Percentiles rank a stretch among this genome's conserved stretches.
These are phyloP conservation scores for Spergularia azorica DNA, from an alignment of 179 eudicot species.

Conservation along the genomic window DNA sequence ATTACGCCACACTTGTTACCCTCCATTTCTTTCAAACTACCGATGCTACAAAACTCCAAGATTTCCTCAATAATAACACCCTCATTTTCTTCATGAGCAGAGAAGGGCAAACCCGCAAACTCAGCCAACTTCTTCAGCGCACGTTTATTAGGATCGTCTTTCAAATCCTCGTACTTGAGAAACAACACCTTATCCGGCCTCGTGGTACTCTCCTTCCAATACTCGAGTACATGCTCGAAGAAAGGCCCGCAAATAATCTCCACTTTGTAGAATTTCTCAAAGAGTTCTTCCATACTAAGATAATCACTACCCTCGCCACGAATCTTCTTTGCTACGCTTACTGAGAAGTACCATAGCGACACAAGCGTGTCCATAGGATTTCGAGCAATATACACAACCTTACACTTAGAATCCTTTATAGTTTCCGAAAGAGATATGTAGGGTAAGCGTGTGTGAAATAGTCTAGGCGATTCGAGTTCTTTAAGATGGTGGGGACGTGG, in stretches of 20 bases:
- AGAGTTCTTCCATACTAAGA: conserved; percentile 8
- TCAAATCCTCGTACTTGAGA: too few species aligned
- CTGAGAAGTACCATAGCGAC: conserved; percentile 15
- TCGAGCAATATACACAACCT: too few species aligned
- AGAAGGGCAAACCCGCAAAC: conserved; percentile 19
- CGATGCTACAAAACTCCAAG: conserved; percentile 14
- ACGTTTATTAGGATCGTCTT: too few species aligned
- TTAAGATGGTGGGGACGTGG: conserved; percentile 7
- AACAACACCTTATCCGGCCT: too few species aligned
- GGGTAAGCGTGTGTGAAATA: conserved; percentile 16
- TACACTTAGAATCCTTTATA: neutral
- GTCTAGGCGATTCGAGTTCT: too few species aligned
- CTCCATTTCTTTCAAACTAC: conserved; percentile 10
- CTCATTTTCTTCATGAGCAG: conserved; percentile 15
- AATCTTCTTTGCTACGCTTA: neutral
- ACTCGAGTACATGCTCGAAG: too few species aligned
- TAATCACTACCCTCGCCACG: neutral
- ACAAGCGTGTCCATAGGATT: too few species aligned
- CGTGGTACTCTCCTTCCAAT: too few species aligned
- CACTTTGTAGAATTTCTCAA: conserved; percentile 14
- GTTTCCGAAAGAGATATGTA: conserved; percentile 14
- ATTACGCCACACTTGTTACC: conserved; percentile 16
- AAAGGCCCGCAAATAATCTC: neutral
- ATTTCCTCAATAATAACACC: conserved; percentile 17
- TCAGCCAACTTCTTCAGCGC: too few species aligned